Base-by-base conservation (phyloP, 1,139 yeast genomes). In the Saccharomyces uvarum region DNA sequence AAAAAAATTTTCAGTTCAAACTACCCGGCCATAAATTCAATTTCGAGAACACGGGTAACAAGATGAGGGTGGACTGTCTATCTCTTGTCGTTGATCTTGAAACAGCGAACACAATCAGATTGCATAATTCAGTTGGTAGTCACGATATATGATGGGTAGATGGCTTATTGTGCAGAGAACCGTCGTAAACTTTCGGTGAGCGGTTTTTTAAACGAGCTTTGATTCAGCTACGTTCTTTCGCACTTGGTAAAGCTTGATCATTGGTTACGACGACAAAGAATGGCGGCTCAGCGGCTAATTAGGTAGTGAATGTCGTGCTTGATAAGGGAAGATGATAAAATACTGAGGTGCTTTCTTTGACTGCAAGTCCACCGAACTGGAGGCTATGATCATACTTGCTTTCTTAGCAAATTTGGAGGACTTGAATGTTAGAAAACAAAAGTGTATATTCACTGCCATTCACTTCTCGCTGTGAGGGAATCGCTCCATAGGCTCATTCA, bases 1-100 rank as follows among this genome's bases (percentile, higher is more conserved):
- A 32, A 32, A 49, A 54, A 55, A 48, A 53, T 55, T 54, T 55
- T 53, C 55, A 55, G 46, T 27, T n/a, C 24, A 38, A 38, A 38
- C 44, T 38, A 38, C 44, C 44, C 44, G 44, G 44, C 24, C 13
- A 4, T 13, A 16, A 2, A 1, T 38, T 16, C 9, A 4, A 8
- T 14, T 16, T 38, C 1, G 11, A 38, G n/a, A 11, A 16, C 8
- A 38, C 4, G 44, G 11, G 44, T 19, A 38, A 38, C 44, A 38
- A 16, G 24, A 38, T 11, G 13, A 9, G 2, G n/a, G 5, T 33
- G 7, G 19, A 19, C 11, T 6, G 3, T 38, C 2, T 8, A 13
- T 2, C 9, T 19, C 19, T 16, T 16, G 7, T 38, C 11, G 1
- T 16, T 16, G 7, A 8, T 16, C 4, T 38, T 3, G 8, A 3